Evolutionary conservation across 2,329 filamentous ascomycete species (phyloP).

Genomic region (Ophiobolus disseminans): DNA sequence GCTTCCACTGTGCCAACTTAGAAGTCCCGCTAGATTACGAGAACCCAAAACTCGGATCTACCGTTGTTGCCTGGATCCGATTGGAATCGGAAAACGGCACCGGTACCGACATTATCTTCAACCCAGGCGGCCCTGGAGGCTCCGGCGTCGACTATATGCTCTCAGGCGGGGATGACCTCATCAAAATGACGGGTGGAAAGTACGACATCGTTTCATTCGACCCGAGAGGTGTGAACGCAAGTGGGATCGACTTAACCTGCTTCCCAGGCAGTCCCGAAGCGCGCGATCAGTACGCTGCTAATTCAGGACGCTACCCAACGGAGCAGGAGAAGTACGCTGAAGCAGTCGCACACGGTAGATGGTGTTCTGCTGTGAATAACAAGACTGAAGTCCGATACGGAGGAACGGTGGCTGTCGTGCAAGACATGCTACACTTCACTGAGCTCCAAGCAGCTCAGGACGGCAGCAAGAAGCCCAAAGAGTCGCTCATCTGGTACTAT

Average conservation of each 20-base stretch:
- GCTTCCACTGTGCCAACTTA: conserved; percentile 16
- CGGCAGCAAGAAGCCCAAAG: conserved; percentile 30
- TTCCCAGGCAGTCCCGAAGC: conserved; percentile 23
- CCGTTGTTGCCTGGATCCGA: conserved; percentile 20
- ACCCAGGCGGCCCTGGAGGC: conserved; percentile 38
- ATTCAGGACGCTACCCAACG: background rate
- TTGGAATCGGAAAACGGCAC: conserved; percentile 10
- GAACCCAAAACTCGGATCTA: conserved; percentile 11
- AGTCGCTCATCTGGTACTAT: conserved; percentile 46
- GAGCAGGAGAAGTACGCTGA: conserved; percentile 10
- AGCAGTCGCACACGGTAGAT: conserved; percentile 1
- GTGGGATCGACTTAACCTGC: conserved; percentile 18
- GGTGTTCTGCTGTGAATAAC: conserved; percentile 13
- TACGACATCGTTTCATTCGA: conserved; percentile 40
- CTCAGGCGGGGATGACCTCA: conserved; percentile 9
- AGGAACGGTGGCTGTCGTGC: conserved; percentile 33
- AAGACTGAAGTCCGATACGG: conserved; percentile 11
- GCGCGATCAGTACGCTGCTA: conserved; percentile 1
- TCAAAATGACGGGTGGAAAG: conserved; percentile 14
- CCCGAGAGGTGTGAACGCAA: conserved; percentile 36
- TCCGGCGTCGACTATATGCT: conserved; percentile 37
- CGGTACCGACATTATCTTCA: conserved; percentile 15
- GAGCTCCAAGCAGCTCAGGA: conserved; percentile 22
- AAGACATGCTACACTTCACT: conserved; percentile 40
- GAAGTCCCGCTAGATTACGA: conserved; percentile 24